These are phyloP conservation scores for Lodderomyces metapsilosis DNA, from an alignment of 1,139 yeast species.

Conservation along the genomic window DNA sequence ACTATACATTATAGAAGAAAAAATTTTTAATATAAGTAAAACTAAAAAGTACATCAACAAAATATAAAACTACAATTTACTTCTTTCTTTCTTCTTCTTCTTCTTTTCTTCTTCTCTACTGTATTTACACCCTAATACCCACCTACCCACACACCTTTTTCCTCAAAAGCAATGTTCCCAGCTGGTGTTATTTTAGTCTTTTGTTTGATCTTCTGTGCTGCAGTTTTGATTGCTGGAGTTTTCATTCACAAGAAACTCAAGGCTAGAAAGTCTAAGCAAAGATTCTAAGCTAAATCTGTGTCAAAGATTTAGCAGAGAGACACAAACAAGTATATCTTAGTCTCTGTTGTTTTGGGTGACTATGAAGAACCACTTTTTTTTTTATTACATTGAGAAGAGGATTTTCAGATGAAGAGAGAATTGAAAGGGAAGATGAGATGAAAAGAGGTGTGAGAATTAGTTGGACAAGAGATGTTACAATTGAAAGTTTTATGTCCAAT, in stretches of 20 bases:
- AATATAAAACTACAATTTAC: neutral
- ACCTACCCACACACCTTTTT: constrained; percentile 4
- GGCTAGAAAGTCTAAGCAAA: constrained; percentile 47
- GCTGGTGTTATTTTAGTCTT: constrained; percentile 53
- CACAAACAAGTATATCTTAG: too few relatives aligned
- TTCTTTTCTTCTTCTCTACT: constrained; percentile 7
- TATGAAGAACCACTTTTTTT: neutral
- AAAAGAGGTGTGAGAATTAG: too few relatives aligned
- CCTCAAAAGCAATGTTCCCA: constrained; percentile 38
- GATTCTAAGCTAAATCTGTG: constrained; percentile 40
- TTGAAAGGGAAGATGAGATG: too few relatives aligned
- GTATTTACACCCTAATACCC: neutral
- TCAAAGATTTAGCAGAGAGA: too few relatives aligned
- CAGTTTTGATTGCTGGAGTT: constrained; percentile 35
- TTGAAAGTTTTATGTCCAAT: neutral
- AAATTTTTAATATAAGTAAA: too few relatives aligned
- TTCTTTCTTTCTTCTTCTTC: constrained; percentile 7
- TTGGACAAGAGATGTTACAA: neutral
- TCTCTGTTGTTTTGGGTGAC: too few relatives aligned
- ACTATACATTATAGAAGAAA: too few relatives aligned
- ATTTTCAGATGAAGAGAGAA: too few relatives aligned
- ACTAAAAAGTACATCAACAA: neutral
- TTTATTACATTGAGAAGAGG: too few relatives aligned
- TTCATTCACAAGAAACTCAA: constrained; percentile 37
- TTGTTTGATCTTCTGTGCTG: constrained; percentile 45